Evolutionary conservation across 2,329 filamentous ascomycete species (phyloP), one percentile per base, ranked within the genome.

Genomic region (Ophiosphaerella korrae): DNA sequence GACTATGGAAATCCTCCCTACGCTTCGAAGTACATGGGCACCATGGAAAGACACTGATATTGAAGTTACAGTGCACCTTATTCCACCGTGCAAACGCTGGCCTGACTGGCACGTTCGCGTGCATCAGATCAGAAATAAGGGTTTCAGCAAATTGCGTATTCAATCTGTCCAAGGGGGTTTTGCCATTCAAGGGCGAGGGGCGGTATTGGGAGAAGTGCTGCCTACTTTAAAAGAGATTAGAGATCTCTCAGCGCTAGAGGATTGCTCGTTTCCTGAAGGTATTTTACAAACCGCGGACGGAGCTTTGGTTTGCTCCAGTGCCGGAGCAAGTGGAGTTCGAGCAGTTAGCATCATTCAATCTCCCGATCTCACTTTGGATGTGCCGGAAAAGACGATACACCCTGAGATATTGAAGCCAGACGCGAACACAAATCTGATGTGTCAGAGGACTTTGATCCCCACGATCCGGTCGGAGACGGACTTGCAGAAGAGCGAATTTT

Each of bases 351-450:
- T 5, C 16, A 6, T 29, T 45, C 5, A 2, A 16, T n/a, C 34
- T 4, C 16, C 18, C 21, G 23, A 11, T 32, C 2, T n/a, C 2
- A 13, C 21, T 16, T 3, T 8, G 5, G 2, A 18, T 32, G 11
- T 12, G 5, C 1, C n/a, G 14, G 26, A 21, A 21, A 23, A 32
- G 1, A 23, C 6, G 9, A 23, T 12, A 26, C 43, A 7, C 33
- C 26, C 46, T 3, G 49, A 67, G 6, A 33, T 66, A 2, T 53
- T 71, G 4, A 72, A 72, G 41, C 69, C 69, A 16, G 69, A 72
- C 45, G 67, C 69, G 2, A 72, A 72, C 45, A 72, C 69, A 2
- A 71, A 71, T 43, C 38, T 72, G 3, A 64, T 71, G 7, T 71
- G 66, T 67, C 69, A 71, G 42, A 54, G 69, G 7, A 70, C 67